phyloP scores from a whole-genome alignment of 139 green algal genomes.

The Chlorella sp. region DNA sequence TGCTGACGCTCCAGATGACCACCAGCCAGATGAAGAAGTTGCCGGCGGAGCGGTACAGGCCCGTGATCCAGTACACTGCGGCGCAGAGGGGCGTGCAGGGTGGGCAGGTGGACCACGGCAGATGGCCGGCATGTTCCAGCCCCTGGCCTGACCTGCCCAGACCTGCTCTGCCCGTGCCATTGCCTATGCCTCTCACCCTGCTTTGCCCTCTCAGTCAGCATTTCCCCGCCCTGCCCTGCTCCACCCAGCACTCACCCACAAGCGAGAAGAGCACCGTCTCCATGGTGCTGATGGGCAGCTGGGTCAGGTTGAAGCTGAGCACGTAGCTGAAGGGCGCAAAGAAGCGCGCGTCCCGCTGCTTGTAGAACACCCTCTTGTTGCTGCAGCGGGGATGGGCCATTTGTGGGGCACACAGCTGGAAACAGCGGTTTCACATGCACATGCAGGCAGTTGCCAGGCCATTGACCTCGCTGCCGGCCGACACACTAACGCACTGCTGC shows the following conservation, averaged over 20 bases:
- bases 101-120: no score
- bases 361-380: conserved; percentile 74
- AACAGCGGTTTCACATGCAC: no score
- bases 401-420: no score
- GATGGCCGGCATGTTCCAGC: no score
- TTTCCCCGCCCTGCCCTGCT: not conserved
- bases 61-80: not conserved
- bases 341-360: conserved; percentile 81
- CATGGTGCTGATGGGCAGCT: conserved; percentile 67
- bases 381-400: conserved; percentile 40
- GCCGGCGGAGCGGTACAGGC: conserved; percentile 37
- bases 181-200: no score
- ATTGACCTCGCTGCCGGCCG: no score
- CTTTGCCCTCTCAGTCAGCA: not conserved
- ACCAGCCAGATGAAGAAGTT: conserved; percentile 60
- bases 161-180: no score
- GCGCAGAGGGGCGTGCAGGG: no score
- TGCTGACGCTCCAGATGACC: conserved; percentile 27
- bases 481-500: no score
- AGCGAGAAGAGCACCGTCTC: conserved; percentile 62
- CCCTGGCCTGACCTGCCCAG: no score
- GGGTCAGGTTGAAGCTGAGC: conserved; percentile 44
- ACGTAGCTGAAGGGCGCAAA: conserved; percentile 66
- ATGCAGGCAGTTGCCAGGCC: not conserved
- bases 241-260: conserved; percentile 50